phyloP scores from a whole-genome alignment of 345 rosid genomes.

The Lepidium sativum region DNA sequence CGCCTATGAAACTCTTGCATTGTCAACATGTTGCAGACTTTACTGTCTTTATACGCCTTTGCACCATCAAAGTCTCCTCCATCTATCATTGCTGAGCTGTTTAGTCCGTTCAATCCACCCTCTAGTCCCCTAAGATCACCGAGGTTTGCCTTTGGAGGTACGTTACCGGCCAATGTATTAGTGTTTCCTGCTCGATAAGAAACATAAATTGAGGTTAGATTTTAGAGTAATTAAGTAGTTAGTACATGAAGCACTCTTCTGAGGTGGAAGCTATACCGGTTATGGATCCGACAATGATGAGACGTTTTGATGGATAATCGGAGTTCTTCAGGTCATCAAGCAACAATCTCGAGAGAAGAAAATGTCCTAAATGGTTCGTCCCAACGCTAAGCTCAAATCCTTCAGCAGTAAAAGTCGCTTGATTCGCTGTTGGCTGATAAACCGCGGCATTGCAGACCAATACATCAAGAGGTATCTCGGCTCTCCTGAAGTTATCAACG shows the following conservation, averaged over 20 bases:
- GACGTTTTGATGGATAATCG: constrained; percentile 79
- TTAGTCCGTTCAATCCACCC: constrained; percentile 73
- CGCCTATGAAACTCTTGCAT: constrained; percentile 98
- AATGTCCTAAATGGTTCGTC: constrained; percentile 92
- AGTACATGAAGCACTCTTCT: neutral
- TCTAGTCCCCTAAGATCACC: constrained; percentile 95
- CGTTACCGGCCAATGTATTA: constrained; percentile 87
- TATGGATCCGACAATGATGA: constrained; percentile 86
- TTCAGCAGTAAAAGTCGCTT: constrained; percentile 84
- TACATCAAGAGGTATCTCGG: constrained; percentile 75
- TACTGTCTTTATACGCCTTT: constrained; percentile 96
- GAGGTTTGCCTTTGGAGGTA: constrained; percentile 90
- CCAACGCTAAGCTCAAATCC: constrained; percentile 95
- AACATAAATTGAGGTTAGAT: neutral
- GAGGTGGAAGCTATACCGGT: constrained; percentile 16
- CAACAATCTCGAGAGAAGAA: constrained; percentile 72
- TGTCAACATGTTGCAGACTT: constrained; percentile 91
- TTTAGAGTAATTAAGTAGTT: neutral
- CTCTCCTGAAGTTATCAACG: constrained; percentile 59
- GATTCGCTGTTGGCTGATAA: constrained; percentile 81
- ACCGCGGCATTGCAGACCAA: constrained; percentile 95
- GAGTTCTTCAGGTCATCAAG: constrained; percentile 71
- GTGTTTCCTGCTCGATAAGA: constrained; percentile 53
- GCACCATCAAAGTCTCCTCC: constrained; percentile 95
- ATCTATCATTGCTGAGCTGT: constrained; percentile 76